Conservation (phyloP, 805 yeast genomes). For the Candida ascalaphidarum region DNA sequence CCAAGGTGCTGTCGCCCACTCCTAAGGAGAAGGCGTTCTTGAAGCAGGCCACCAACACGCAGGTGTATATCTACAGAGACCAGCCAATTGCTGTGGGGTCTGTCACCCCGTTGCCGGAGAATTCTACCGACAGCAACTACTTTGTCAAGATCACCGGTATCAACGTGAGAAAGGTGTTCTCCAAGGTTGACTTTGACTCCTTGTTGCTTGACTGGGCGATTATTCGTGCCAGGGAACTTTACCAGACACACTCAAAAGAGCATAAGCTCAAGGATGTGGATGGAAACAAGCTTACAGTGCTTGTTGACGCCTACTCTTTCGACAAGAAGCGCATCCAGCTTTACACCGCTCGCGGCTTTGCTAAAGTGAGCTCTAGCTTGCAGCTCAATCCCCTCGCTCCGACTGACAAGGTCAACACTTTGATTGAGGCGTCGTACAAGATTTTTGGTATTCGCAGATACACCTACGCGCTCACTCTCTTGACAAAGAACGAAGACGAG, state of each 20-base stretch:
- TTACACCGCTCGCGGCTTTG: conserved; percentile 37
- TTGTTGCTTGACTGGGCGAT: conserved; percentile 59
- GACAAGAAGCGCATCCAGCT: conserved; percentile 32
- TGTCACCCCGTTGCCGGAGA: conserved; percentile 29
- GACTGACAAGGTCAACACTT: background rate
- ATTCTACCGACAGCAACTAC: conserved; percentile 32
- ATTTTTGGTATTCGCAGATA: conserved; percentile 17
- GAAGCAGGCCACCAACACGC: conserved; percentile 36
- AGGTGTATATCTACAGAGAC: conserved; percentile 54
- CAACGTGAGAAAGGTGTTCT: conserved; percentile 63
- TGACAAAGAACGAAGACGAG: conserved; percentile 11
- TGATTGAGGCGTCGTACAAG: conserved; percentile 6
- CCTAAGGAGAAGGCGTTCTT: conserved; percentile 16
- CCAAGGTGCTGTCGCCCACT: conserved; percentile 16
- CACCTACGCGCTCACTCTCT: conserved; percentile 18
- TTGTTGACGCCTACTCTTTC: conserved; percentile 44
- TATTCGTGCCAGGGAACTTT: conserved; percentile 35
- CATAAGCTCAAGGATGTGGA: conserved; percentile 17
- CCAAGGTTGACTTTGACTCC: conserved; percentile 52
- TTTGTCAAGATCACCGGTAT: conserved; percentile 47
- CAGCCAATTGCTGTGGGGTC: conserved; percentile 62
- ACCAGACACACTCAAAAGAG: conserved; percentile 17
- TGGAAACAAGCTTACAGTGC: conserved; percentile 26
- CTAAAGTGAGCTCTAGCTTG: conserved; percentile 16
- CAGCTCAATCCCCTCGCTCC: conserved; percentile 20